phyloP scores from a whole-genome alignment of 176 grass and related monocot species.

The Raddia guianensis region DNA sequence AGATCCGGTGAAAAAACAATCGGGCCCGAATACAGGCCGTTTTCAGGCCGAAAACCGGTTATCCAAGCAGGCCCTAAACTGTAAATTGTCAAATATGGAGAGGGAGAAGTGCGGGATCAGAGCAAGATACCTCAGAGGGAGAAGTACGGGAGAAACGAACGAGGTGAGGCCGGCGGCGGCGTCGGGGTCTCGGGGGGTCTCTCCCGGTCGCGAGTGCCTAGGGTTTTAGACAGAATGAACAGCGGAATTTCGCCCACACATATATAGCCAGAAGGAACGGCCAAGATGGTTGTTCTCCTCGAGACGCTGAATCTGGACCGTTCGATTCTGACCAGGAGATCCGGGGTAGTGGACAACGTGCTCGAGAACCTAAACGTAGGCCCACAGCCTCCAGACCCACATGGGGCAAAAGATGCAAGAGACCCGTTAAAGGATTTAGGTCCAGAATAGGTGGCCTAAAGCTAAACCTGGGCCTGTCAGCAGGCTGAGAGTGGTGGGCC shows the following conservation, averaged over 20 bases:
- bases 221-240: not conserved
- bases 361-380: not conserved
- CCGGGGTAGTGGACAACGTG: not conserved
- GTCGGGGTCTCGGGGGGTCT: not conserved
- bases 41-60: too few species aligned
- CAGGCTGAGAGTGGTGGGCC: not conserved
- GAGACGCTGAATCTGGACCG: not conserved
- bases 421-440: not conserved
- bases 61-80: not conserved
- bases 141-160: not conserved
- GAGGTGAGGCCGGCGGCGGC: constrained; percentile 15
- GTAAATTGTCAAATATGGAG: not conserved
- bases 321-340: not conserved
- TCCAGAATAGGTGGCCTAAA: too few species aligned
- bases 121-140: too few species aligned
- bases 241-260: not conserved
- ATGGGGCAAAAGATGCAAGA: not conserved
- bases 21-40: too few species aligned
- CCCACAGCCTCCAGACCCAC: not conserved
- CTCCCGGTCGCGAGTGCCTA: not conserved
- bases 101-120: not conserved
- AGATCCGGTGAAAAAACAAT: too few species aligned
- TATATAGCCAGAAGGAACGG: constrained; percentile 1
- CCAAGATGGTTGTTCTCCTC: not conserved
- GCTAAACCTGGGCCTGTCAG: not conserved